Evolutionary conservation across 2,329 filamentous ascomycete species (phyloP).

Genomic region (Podosphaera fusca): DNA sequence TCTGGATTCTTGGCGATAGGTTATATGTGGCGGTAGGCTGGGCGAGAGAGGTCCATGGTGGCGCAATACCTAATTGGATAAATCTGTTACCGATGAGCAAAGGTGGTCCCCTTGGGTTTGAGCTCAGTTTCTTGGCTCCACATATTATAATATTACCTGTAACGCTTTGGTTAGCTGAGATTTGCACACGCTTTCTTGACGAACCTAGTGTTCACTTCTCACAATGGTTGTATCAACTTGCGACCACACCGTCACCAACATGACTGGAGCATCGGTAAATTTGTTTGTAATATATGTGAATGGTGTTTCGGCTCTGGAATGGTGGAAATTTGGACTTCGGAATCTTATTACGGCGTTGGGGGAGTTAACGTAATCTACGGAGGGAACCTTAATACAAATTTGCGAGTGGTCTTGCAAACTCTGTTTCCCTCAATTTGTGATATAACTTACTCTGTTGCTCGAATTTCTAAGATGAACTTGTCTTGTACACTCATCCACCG

Average conservation of each 20-base stretch:
- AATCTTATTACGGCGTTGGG: not conserved
- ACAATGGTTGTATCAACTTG: constrained; percentile 26
- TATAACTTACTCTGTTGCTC: no score
- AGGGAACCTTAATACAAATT: not conserved
- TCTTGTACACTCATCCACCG: no score
- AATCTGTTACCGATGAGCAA: constrained; percentile 30
- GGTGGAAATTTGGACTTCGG: not conserved
- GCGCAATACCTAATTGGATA: constrained; percentile 32
- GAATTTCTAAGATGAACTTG: no score
- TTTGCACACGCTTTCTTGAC: constrained; percentile 32
- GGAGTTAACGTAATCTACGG: not conserved
- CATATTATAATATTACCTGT: constrained; percentile 36
- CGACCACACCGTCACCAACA: not conserved
- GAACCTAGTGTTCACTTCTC: constrained; percentile 35
- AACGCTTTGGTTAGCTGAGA: constrained; percentile 33
- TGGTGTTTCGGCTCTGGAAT: not conserved
- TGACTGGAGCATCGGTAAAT: not conserved
- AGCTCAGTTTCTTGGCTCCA: constrained; percentile 33
- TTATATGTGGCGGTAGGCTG: constrained; percentile 39
- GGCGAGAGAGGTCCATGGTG: constrained; percentile 23
- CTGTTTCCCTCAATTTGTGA: no score
- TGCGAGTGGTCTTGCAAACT: not conserved
- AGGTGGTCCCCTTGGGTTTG: constrained; percentile 33
- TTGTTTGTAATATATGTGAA: not conserved
- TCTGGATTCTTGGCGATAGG: constrained; percentile 35